phyloP scores from a whole-genome alignment of 331 rosid genomes.

The Stylosanthes scabra region DNA sequence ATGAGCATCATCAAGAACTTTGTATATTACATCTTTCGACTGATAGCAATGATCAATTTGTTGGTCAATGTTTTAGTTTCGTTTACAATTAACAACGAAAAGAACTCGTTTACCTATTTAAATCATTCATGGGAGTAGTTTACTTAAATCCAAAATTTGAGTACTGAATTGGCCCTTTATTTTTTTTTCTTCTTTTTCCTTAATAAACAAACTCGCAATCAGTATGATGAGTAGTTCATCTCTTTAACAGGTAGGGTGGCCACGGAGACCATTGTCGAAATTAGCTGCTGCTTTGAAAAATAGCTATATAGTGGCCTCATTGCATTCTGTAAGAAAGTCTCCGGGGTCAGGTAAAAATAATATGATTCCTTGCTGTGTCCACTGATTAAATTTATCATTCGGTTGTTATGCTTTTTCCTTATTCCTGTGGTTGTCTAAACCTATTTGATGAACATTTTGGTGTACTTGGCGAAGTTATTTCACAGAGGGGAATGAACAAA shows the following conservation, averaged over 20 bases:
- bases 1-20: not conserved
- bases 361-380: slow-evolving; percentile 38
- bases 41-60: slow-evolving; percentile 16
- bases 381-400: slow-evolving; percentile 32
- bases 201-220: slow-evolving; percentile 4
- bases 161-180: not conserved
- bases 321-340: slow-evolving; percentile 73
- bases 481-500: slow-evolving; percentile 84
- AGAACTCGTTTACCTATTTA: slow-evolving; percentile 19
- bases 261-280: slow-evolving; percentile 83
- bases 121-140: slow-evolving; percentile 3
- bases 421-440: slow-evolving; percentile 56
- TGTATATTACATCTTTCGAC: slow-evolving; percentile 13
- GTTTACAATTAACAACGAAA: slow-evolving; percentile 2
- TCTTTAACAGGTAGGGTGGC: slow-evolving; percentile 87
- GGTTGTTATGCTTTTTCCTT: slow-evolving; percentile 37
- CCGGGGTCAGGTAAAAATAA: slow-evolving; percentile 79
- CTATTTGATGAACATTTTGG: slow-evolving; percentile 85
- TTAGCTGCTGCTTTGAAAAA: slow-evolving; percentile 89
- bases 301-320: slow-evolving; percentile 90
- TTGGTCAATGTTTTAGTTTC: slow-evolving; percentile 8
- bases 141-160: not conserved
- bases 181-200: not conserved
- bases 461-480: slow-evolving; percentile 99
- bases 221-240: slow-evolving; percentile 28